A percentile compares a stretch with the other conserved stretches of the same genome.
These are phyloP conservation scores for Pyricularia grisea DNA, from an alignment of 2,329 filamentous ascomycete genomes.

Conservation along the genomic window DNA sequence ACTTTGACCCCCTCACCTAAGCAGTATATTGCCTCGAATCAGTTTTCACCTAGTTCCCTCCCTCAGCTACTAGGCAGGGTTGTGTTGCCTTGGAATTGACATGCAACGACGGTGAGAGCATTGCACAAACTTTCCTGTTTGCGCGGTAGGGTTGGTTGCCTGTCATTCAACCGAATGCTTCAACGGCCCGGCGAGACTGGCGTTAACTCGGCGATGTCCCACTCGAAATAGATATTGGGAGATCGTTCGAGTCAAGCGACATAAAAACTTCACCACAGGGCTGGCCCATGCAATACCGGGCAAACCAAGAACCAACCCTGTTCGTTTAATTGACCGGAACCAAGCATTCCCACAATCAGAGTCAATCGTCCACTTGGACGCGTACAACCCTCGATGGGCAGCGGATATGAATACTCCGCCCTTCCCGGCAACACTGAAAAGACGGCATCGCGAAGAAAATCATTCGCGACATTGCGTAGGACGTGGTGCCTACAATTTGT, in stretches of 20 bases:
- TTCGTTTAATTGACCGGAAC: too few species aligned
- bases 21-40: background rate
- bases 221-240: background rate
- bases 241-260: background rate
- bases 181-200: background rate
- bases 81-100: background rate
- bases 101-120: background rate
- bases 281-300: background rate
- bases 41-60: background rate
- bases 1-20: too few species aligned
- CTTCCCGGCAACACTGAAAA: background rate
- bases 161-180: background rate
- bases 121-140: background rate
- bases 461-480: background rate
- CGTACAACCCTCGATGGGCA: background rate
- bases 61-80: background rate
- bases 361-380: background rate
- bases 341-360: too few species aligned
- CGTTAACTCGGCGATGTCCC: background rate
- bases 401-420: background rate
- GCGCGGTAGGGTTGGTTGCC: background rate
- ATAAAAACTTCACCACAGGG: background rate
- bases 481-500: background rate
- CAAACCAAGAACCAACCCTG: background rate
- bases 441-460: background rate